Base-by-base conservation (phyloP, 495 filamentous ascomycete species). In the Aspergillus funiculosus region DNA sequence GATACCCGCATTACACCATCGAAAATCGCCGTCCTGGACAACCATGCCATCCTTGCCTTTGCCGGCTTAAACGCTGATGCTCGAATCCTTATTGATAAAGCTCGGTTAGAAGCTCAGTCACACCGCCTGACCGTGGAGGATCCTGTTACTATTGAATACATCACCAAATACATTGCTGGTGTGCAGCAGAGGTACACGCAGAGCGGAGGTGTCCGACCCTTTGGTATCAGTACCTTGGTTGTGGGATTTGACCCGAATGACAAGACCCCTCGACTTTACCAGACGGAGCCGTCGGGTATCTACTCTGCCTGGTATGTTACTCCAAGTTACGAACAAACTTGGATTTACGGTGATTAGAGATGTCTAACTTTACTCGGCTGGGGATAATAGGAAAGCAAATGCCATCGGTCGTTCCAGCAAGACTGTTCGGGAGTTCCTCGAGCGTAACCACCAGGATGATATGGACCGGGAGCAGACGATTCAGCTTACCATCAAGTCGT, bases 141-240 rank as follows among this genome's bases (percentile, higher is more conserved):
- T 66, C 90, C 92, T 43, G 87, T 94, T 45, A 89, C 84, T 28
- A 94, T 98, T 62, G 92, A 98, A 72, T 98, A 98, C 74, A 96
- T 98, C 60, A 96, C 92, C 44, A 97, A 97, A 72, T 94, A 96
- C 64, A 83, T 97, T 43, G 92, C 92, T 30, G 85, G 91, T 30
- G 94, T 97, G 52, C 92, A 98, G 73, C 92, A 98, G 74, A 78
- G 87, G 62, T 98, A 98, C 72, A 98, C 92, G 34, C 92, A 98
- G 74, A 92, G 86, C 59, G 92, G 92, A 68, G 92, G 92, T 73
- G 92, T 98, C 2, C 74, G 94, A 60, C 92, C 92, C 14, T 98
- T 98, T 63, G 92, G 92, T 43, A 95, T 98, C 61, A 95, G 89
- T 72, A 97, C 94, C 24, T 75, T 98, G 67, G 85, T 98, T 26